Evolutionary conservation across 192 early-diverging fungal genomes (phyloP).

Genomic region (Backusella parvicylindrica): DNA sequence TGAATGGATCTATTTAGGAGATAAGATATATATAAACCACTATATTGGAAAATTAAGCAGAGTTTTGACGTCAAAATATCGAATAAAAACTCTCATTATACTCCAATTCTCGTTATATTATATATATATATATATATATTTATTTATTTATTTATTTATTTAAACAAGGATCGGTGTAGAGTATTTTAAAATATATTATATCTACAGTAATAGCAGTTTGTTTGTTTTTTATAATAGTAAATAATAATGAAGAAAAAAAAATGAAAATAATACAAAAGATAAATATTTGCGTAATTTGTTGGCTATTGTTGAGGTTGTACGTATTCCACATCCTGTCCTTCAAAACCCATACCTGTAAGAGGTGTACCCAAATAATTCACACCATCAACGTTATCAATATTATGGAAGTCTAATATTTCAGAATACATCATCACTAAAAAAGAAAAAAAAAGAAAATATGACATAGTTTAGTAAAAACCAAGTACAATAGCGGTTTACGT

Average conservation of each 20-base stretch:
- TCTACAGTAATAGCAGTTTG: not conserved
- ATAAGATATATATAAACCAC: too few species aligned
- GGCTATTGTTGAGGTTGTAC: slow-evolving; percentile 11
- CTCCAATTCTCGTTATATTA: not conserved
- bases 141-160: too few species aligned
- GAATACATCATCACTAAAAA: slow-evolving; percentile 74
- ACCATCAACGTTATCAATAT: slow-evolving; percentile 48
- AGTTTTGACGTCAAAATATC: not conserved
- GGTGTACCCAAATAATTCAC: slow-evolving; percentile 32
- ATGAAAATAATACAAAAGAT: not conserved
- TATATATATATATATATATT: too few species aligned
- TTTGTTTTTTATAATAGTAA: not conserved
- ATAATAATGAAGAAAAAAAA: not conserved
- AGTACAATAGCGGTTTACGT: not conserved
- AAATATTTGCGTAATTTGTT: not conserved
- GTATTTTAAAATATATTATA: not conserved
- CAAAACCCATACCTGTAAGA: slow-evolving; percentile 21
- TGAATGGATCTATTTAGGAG: not conserved
- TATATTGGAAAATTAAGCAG: too few species aligned
- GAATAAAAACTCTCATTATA: not conserved
- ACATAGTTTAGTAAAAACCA: not conserved
- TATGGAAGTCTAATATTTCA: slow-evolving; percentile 71
- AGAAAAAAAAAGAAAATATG: not conserved
- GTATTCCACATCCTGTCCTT: slow-evolving; percentile 11
- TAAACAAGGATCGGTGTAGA: not conserved